These are phyloP conservation scores for Novymonas esmeraldas DNA, from an alignment of 208 protist genomes.

Conservation along the genomic window DNA sequence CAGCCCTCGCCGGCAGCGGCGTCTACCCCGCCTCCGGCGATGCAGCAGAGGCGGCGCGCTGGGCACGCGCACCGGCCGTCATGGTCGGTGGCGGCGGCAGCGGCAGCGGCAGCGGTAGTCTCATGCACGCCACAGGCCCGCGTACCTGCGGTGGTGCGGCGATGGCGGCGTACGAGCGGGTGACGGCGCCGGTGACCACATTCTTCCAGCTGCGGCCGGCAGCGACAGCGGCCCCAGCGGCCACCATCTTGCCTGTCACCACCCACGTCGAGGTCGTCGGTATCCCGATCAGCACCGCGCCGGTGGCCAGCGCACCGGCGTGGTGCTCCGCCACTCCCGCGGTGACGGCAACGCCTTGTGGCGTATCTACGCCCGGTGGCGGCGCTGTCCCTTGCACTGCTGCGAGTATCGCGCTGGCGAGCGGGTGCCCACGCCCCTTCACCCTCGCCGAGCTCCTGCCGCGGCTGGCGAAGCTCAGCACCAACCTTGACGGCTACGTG, in stretches of 20 bases:
- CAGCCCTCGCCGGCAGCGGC: neutral
- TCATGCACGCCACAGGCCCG: neutral
- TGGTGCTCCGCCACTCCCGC: neutral
- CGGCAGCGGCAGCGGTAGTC: neutral
- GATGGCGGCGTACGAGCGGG: constrained; percentile 9
- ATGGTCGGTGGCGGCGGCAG: neutral
- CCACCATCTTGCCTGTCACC: constrained; percentile 10
- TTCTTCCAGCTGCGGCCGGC: constrained; percentile 22
- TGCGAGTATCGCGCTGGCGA: neutral
- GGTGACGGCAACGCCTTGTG: too few relatives aligned
- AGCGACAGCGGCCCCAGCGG: neutral
- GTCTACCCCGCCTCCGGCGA: neutral
- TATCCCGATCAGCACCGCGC: constrained; percentile 15
- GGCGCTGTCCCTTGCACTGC: neutral
- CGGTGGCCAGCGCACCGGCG: neutral
- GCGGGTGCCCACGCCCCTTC: constrained; percentile 5
- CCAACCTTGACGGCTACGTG: constrained; percentile 35
- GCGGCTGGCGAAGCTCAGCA: constrained; percentile 31
- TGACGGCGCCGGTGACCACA: constrained; percentile 21
- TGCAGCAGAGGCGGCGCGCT: neutral
- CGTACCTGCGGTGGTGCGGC: neutral
- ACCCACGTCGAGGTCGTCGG: constrained; percentile 33
- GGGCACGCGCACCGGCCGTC: neutral
- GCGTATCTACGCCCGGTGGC: constrained; percentile 4
- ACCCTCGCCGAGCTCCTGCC: constrained; percentile 23